phyloP scores from a whole-genome alignment of 768 basidiomycete genomes.

The Gloeophyllum trabeum region DNA sequence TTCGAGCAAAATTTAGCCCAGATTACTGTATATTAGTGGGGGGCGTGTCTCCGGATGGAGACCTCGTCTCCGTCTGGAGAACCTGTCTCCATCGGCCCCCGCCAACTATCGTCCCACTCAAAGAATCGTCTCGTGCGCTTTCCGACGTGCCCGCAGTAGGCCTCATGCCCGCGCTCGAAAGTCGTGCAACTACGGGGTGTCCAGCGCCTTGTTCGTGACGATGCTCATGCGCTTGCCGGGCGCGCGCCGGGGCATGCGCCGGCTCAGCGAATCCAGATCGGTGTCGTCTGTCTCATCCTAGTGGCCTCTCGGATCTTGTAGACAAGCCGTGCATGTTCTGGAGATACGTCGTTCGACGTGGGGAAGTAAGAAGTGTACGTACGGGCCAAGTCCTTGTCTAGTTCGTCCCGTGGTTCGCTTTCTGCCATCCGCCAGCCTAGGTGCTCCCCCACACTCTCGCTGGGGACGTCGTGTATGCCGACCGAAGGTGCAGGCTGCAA shows the following conservation, averaged over 20 bases:
- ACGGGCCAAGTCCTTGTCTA: conserved; percentile 67
- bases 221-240: conserved; percentile 56
- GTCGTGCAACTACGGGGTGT: conserved; percentile 22
- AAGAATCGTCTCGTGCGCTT: background rate
- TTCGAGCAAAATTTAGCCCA: too few species aligned
- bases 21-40: too few species aligned
- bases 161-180: background rate
- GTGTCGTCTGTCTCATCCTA: conserved; percentile 23
- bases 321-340: background rate
- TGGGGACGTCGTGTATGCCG: conserved; percentile 73
- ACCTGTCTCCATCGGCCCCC: too few species aligned
- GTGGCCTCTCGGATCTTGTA: conserved; percentile 4
- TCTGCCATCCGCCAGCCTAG: conserved; percentile 40
- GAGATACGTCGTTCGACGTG: background rate
- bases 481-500: conserved; percentile 75
- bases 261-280: conserved; percentile 12
- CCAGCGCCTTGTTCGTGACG: conserved; percentile 48
- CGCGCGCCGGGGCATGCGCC: conserved; percentile 14
- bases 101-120: background rate
- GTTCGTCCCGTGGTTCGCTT: conserved; percentile 34
- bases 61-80: too few species aligned
- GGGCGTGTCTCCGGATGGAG: too few species aligned
- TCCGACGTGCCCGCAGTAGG: background rate
- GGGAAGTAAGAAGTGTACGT: conserved; percentile 6
- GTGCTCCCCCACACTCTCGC: conserved; percentile 52